phyloP scores from a whole-genome alignment of 805 yeast genomes.

The Candida ortonii region DNA sequence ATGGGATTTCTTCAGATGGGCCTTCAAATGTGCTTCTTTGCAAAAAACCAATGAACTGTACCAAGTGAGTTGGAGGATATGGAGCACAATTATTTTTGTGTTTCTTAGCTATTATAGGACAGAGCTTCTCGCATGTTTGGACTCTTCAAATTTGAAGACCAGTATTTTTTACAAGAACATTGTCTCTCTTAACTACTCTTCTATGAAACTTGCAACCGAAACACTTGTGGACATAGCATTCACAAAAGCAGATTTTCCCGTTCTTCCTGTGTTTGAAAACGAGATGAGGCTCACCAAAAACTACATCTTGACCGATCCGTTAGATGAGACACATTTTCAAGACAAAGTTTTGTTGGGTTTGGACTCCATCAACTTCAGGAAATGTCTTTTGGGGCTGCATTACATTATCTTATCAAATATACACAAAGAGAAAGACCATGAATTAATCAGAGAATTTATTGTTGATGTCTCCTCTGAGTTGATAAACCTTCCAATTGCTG shows the following conservation, averaged over 20 bases:
- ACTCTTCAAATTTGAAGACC: too few species aligned
- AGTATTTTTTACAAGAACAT: constrained; percentile 9
- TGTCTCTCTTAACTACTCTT: constrained; percentile 7
- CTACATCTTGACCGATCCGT: constrained; percentile 2
- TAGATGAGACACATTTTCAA: neutral
- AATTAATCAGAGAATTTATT: constrained; percentile 7
- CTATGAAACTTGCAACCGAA: constrained; percentile 10
- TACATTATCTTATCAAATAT: constrained; percentile 5
- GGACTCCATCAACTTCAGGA: constrained; percentile 18
- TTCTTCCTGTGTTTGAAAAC: constrained; percentile 19
- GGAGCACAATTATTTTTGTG: constrained; percentile 17
- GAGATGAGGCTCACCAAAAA: constrained; percentile 14
- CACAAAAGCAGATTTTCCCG: constrained; percentile 7
- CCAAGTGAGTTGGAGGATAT: constrained; percentile 17
- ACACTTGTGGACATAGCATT: constrained; percentile 16
- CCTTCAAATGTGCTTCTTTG: constrained; percentile 26
- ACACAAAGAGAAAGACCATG: neutral
- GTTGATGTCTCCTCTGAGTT: constrained; percentile 9
- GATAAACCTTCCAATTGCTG: constrained; percentile 3
- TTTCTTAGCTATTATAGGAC: constrained; percentile 7
- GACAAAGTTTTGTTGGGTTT: constrained; percentile 8
- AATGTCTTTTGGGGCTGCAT: constrained; percentile 11
- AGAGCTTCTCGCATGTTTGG: too few species aligned
- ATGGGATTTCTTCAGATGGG: constrained; percentile 32
- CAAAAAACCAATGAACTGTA: constrained; percentile 8